phyloP scores from a whole-genome alignment of 164 flowering plant species.

The Kalanchoe fedtschenkoi region DNA sequence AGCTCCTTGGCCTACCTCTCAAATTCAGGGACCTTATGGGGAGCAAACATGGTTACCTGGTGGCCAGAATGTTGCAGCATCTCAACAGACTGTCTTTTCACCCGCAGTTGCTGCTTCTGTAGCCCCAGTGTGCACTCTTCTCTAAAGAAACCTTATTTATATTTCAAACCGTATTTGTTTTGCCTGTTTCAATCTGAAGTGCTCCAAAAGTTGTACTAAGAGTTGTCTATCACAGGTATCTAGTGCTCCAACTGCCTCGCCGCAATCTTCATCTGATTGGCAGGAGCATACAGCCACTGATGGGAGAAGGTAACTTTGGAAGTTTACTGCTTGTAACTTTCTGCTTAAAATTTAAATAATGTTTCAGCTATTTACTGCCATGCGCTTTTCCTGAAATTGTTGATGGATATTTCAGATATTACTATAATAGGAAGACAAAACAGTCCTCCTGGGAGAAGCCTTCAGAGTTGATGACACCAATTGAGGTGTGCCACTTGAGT shows the following conservation, averaged over 20 bases:
- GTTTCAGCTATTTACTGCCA: not conserved
- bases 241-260: conserved; percentile 23
- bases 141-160: not conserved
- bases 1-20: conserved; percentile 46
- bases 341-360: not conserved
- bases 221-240: conserved; percentile 23
- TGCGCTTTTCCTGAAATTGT: not conserved
- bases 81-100: conserved; percentile 43
- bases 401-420: conserved; percentile 43
- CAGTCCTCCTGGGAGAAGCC: conserved; percentile 53
- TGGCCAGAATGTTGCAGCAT: conserved; percentile 34
- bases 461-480: conserved; percentile 45
- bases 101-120: conserved; percentile 23
- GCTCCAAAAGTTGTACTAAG: not conserved
- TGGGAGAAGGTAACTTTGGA: conserved; percentile 63
- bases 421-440: conserved; percentile 75
- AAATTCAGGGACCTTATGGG: conserved; percentile 40
- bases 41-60: conserved; percentile 67
- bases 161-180: not conserved
- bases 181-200: not conserved
- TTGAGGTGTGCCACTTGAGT: conserved; percentile 58
- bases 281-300: conserved; percentile 82
- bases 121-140: conserved; percentile 23
- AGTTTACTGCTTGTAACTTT: not conserved
- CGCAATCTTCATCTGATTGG: conserved; percentile 75